Percentiles rank a stretch among this genome's conserved stretches.
Conservation (phyloP, 129 eudicot species). For the Chrysanthemum lavandulifolium region DNA sequence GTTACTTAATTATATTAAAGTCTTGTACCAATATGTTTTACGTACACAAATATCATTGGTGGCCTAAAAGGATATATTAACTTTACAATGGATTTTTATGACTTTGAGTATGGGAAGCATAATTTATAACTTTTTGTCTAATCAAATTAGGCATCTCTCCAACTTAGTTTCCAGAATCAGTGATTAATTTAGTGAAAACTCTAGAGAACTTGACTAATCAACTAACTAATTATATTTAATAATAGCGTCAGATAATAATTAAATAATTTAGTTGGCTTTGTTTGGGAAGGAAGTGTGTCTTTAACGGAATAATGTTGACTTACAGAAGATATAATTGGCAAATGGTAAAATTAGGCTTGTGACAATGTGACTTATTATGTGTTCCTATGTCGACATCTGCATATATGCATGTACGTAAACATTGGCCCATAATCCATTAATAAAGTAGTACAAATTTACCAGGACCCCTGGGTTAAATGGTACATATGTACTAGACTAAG, state of each 20-base stretch:
- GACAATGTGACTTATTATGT: neutral
- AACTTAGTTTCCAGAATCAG: neutral
- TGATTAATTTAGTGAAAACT: constrained; percentile 7
- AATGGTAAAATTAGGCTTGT: constrained; percentile 3
- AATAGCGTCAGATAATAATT: neutral
- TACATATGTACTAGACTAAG: no score
- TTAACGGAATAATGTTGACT: constrained; percentile 36
- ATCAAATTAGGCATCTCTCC: constrained; percentile 8
- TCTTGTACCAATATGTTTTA: neutral
- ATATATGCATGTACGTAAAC: no score
- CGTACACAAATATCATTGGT: neutral
- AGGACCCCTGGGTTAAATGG: no score
- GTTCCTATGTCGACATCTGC: no score
- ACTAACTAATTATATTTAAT: neutral
- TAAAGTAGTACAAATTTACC: no score
- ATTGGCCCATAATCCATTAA: no score
- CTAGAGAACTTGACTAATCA: constrained; percentile 23
- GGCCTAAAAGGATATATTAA: neutral
- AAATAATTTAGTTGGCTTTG: constrained; percentile 9
- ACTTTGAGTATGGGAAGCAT: neutral
- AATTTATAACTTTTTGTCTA: constrained; percentile 9
- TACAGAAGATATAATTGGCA: neutral
- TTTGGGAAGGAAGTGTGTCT: constrained; percentile 27
- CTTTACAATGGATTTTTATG: constrained; percentile 1
- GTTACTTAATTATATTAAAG: neutral